phyloP scores from a whole-genome alignment of 2,329 filamentous ascomycete genomes.

The Penicillium decumbens region DNA sequence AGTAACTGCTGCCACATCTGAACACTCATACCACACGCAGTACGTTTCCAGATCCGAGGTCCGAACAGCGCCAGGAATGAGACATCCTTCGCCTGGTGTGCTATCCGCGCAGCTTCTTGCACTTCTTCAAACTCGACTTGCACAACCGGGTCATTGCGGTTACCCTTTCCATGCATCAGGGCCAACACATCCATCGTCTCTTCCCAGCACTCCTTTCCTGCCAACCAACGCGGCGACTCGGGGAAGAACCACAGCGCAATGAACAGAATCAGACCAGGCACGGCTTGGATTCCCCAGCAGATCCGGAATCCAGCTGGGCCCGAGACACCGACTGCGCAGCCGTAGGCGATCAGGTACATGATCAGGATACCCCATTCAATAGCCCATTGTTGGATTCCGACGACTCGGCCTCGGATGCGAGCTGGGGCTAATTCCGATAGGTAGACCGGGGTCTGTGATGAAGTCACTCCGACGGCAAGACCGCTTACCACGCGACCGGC shows the following conservation, averaged over 20 bases:
- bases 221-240: constrained; percentile 59
- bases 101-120: constrained; percentile 31
- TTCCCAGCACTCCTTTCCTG: constrained; percentile 56
- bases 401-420: constrained; percentile 40
- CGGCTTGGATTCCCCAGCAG: constrained; percentile 60
- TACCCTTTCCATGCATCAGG: constrained; percentile 54
- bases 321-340: constrained; percentile 31
- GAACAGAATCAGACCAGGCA: constrained; percentile 56
- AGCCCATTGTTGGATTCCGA: constrained; percentile 45
- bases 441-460: constrained; percentile 44
- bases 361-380: constrained; percentile 45
- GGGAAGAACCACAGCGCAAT: constrained; percentile 55
- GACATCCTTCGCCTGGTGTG: constrained; percentile 31
- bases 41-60: constrained; percentile 49
- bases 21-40: constrained; percentile 49
- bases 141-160: constrained; percentile 52
- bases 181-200: constrained; percentile 51
- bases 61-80: constrained; percentile 44
- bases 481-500: constrained; percentile 28
- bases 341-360: constrained; percentile 43
- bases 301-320: constrained; percentile 52
- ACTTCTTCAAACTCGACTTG: constrained; percentile 49
- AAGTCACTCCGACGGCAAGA: constrained; percentile 40
- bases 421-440: constrained; percentile 43
- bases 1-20: constrained; percentile 57